Evolutionary conservation across 768 basidiomycete genomes (phyloP), one percentile per base, ranked within the genome.

Genomic region (Rhodotorula diobovata): DNA sequence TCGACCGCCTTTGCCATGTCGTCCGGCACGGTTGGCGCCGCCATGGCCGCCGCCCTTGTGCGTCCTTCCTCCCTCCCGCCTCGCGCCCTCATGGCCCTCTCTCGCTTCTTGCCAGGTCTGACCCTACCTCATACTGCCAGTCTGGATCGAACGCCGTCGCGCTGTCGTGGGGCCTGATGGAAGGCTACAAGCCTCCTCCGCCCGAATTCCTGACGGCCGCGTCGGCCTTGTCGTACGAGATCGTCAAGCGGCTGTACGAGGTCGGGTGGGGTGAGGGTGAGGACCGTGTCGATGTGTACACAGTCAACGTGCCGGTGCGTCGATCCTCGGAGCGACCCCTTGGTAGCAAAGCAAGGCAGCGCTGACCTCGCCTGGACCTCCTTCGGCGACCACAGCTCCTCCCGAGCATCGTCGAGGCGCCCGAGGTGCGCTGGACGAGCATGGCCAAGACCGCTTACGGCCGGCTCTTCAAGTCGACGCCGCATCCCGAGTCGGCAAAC

Each of bases 21-120:
- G 6, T 80, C 79, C 12, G 82, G 82, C 6, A 82, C 82, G 1
- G 77, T 82, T 67, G 82, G 82, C 18, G 81, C 81, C 5, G 79
- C 82, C 9, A 74, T 82, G 46, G 75, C 79, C 9, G 80, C 78
- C 5, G 76, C 80, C 9, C 57, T 82, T 6, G 41, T 43, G 41
- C 41, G 41, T 43, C 41, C 9, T 18, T 43, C 41, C 11, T 43
- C 41, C 41, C 41, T 18, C 14, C 39, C 14, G 9, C 39, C 39
- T 39, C 39, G 39, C 39, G 9, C 39, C 9, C 39, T 39, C 39
- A 39, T 7, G 39, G 14, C 12, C 41, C 41, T 43, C 8, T 43
- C 14, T 18, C 6, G 14, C 41, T 2, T 15, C 41, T 43, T 18
- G 41, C 39, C 39, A 7, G 39, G 9, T 39, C 39, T 14, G 9